Conservation (phyloP, 148 eudicot species). For the Camellia sinensis region DNA sequence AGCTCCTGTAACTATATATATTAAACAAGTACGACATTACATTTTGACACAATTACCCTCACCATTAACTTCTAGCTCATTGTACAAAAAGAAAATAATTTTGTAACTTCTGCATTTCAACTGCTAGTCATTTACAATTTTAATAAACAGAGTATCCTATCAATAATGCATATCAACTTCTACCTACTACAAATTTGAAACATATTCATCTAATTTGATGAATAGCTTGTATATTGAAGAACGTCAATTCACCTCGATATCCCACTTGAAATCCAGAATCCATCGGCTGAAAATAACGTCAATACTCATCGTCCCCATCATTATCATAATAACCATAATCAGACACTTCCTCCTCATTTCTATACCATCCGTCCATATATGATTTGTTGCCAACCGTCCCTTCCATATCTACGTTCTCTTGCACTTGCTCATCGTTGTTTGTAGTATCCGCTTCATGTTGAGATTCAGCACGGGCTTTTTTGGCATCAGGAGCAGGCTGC, state of each 20-base stretch:
- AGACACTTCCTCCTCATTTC: neutral
- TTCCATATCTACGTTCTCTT: neutral
- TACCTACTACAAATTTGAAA: no score
- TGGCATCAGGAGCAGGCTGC: conserved; percentile 13
- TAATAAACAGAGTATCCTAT: neutral
- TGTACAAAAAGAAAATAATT: no score
- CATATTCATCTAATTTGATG: no score
- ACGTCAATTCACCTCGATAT: neutral
- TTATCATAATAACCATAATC: conserved; percentile 5
- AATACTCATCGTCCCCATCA: conserved; percentile 9
- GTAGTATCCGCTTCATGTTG: neutral
- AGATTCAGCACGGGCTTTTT: conserved; percentile 1
- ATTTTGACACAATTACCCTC: no score
- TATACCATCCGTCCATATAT: neutral
- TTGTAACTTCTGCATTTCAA: neutral
- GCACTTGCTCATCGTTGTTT: neutral
- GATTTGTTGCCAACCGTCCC: neutral
- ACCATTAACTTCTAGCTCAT: no score
- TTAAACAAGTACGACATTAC: no score
- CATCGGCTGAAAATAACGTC: neutral
- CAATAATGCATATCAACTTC: neutral
- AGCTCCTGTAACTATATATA: no score
- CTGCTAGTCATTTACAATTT: neutral
- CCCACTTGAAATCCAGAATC: neutral
- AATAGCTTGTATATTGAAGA: no score